Conservation (phyloP, 2,329 filamentous ascomycete genomes). For the Penicillium sp. region DNA sequence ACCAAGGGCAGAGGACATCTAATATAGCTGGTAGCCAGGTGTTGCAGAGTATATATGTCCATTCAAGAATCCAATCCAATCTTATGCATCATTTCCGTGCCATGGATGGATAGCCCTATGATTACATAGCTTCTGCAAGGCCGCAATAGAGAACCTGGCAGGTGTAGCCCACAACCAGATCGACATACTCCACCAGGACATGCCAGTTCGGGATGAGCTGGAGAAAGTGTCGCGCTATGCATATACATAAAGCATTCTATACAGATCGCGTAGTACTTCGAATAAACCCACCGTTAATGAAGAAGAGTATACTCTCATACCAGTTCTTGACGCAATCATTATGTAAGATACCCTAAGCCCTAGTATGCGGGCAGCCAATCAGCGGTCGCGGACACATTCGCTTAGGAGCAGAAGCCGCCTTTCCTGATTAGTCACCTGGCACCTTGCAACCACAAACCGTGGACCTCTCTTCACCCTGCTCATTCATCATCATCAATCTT, state of each 20-base stretch:
- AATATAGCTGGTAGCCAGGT: neutral
- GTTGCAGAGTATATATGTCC: neutral
- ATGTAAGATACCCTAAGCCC: slow-evolving; percentile 41
- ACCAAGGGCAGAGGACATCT: neutral
- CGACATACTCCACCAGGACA: slow-evolving; percentile 1
- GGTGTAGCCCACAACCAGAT: neutral
- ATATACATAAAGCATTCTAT: neutral
- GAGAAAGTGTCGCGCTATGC: neutral
- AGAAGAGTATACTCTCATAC: slow-evolving; percentile 27
- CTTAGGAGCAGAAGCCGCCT: slow-evolving; percentile 38
- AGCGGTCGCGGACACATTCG: slow-evolving; percentile 29
- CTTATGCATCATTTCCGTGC: neutral
- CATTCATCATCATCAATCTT: slow-evolving; percentile 28
- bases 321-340: slow-evolving; percentile 32
- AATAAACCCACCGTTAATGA: neutral
- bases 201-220: neutral
- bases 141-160: neutral
- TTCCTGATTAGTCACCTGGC: slow-evolving; percentile 35
- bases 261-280: neutral
- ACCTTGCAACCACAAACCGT: slow-evolving; percentile 36
- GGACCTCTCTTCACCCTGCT: slow-evolving; percentile 30
- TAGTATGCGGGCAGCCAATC: slow-evolving; percentile 31
- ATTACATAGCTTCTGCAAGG: slow-evolving; percentile 14
- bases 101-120: slow-evolving; percentile 4
- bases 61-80: neutral